Base-by-base conservation (phyloP, 305 asterid species). In the Withania somnifera region DNA sequence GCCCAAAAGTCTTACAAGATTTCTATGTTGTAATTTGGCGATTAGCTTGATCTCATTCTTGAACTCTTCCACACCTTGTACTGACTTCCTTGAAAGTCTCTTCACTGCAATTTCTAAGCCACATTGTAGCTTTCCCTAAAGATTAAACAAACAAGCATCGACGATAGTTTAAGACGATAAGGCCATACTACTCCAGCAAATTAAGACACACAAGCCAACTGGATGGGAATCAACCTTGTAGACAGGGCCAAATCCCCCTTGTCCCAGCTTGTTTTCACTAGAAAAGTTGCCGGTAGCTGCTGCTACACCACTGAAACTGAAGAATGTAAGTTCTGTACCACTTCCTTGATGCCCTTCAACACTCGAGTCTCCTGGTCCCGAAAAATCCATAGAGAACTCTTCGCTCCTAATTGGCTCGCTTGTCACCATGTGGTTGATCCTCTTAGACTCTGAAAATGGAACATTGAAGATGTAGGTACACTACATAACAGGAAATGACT, bases 201-300 rank as follows among this genome's bases (percentile, higher is more conserved):
- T 1, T 11, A 63, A 28, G 42, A 67, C 52, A n/a, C 51, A 0
- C 5, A 0, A n/a, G 3, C 50, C 30, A 17, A 51, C 42, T 19
- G 15, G 6, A 42, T 11, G 28, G 58, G 45, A 58, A 20, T 67
- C 54, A 83, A 95, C 98, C 90, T 87, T 91, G 87, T 93, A 93
- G 45, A 95, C 99, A 86, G 76, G 92, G 30, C 98, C 99, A 69
- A 95, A 95, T 83, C 99, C 99, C 34, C 99, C 99, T 76, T 91
- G 92, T 63, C 99, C 98, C 5, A 95, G 94, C 86, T 90, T 92
- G 81, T 94, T 95, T 81, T 71, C 81, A n/a, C 84, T 15, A 1
- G 95, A 87, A 84, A 95, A 95, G 76, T 92, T 87, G 75, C 85
- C 75, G 0, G 99, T 93, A 30, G 98, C 97, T 26, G 86, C 84